Evolutionary conservation across 768 basidiomycete genomes (phyloP), one percentile per base, ranked within the genome.

Genomic region (Thelephora aurantiotincta): DNA sequence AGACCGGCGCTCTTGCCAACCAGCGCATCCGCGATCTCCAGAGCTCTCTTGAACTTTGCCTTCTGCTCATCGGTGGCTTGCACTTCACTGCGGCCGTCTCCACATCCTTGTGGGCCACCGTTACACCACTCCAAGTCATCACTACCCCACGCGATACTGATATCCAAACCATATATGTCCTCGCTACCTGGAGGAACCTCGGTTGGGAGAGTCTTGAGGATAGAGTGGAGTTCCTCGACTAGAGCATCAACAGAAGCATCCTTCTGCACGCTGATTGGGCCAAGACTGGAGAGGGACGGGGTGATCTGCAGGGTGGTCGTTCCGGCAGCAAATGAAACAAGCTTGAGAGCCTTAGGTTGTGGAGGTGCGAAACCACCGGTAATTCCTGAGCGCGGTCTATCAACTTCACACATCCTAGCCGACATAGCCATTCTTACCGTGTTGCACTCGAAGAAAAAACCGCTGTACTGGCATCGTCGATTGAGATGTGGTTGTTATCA

Each of bases 341-440:
- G 68, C 57, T 75, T 67, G 55, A 80, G 63, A 12, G 73, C 75
- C 22, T 63, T 63, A 2, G 81, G 78, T 6, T 67, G 78, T 3
- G 86, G 78, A 0, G 82, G 80, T 11, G 75, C 76, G 57, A 89
- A 83, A 36, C 86, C 86, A 26, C 85, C 85, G 11, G 66, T 61
- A 58, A 87, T 88, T 50, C 86, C 86, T 88, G 56, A 48, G 34
- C n/a, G 30, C 9, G 41, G 33, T 50, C 33, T n/a, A 14, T 23
- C 41, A 18, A 49, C 20, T 11, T 33, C 19, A 12, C 20, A 22
- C 19, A 13, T 16, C 36, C 37, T 9, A 20, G 33, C 18, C 19
- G 26, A 36, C 18, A 30, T 9, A 5, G 22, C 14, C 9, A 12
- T 2, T 54, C 63, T 13, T 52, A 76, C 82, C 82, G 58, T 72